Base-by-base conservation (phyloP, 345 rosid species). In the Syzygium aromaticum region DNA sequence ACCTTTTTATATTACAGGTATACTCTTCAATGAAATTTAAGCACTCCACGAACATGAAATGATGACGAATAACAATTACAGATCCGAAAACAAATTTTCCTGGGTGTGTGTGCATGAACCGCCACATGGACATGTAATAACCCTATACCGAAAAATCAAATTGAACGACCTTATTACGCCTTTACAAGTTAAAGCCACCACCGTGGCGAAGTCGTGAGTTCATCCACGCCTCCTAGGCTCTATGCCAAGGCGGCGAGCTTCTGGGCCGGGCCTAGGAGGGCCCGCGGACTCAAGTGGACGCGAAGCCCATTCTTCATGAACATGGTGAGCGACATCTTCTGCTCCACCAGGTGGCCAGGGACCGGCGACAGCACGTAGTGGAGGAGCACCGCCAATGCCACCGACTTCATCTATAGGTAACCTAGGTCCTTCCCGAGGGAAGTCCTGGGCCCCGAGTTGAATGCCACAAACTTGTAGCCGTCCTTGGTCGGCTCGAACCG, bases 391-490 rank as follows among this genome's bases (percentile, higher is more conserved):
- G 98, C 98, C 1, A 97, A 92, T n/a, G 98, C 98, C 89, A 93
- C 96, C 1, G 99, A 96, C 90, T 97, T 97, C 99, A 97, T 96
- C 87, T 95, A 98, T 84, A 94, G 88, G 88, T 97, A 97, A 54
- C 98, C 98, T 87, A 97, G 89, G 89, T 96, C 99, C 91, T 96
- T 97, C 51, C 99, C 99, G 54, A 97, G 92, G 78, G 98, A 97
- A 84, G 94, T 97, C 88, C 98, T 93, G 51, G 99, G 99, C 85
- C 98, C 97, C 1, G 96, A 98, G 57, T 97, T 97, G 52, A 97
- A 97, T 16, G 99, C 94, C 59, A 96, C 95, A 40, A 97, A 97
- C 93, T 94, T 97, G 89, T 93, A 97, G 13, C 97, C 93, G 46
- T 97, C 99, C 63, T 94, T 94, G 0, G 98, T 98, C 28, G 94